Conservation (phyloP, 352 stramenopile genomes). For the Globisporangium paroecandrum region DNA sequence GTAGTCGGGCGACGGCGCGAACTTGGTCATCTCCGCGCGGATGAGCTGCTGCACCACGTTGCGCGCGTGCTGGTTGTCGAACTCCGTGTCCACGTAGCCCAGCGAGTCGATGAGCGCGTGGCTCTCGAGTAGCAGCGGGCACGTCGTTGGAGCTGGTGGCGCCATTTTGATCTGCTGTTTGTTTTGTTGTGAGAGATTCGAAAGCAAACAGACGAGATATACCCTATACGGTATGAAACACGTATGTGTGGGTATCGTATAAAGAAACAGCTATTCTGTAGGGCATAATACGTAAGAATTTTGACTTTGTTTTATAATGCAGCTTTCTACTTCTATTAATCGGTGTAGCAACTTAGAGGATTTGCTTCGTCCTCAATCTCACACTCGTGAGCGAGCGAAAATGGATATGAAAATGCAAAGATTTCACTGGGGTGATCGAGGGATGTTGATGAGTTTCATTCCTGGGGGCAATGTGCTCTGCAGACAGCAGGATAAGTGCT, state of each 20-base stretch:
- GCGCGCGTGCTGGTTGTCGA: conserved; percentile 41
- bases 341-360: not conserved
- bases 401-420: conserved; percentile 3
- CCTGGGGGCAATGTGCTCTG: conserved; percentile 29
- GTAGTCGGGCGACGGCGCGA: conserved; percentile 50
- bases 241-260: not conserved
- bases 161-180: conserved; percentile 22
- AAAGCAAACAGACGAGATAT: not conserved
- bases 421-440: not conserved
- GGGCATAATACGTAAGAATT: not conserved
- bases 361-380: not conserved
- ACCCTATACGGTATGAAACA: not conserved
- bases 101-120: conserved; percentile 69
- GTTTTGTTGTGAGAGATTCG: not conserved
- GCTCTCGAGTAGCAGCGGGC: conserved; percentile 59
- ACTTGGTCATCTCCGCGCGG: conserved; percentile 68
- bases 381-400: not conserved
- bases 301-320: not conserved
- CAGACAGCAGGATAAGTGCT: conserved; percentile 47
- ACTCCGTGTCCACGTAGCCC: conserved; percentile 72
- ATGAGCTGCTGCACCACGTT: conserved; percentile 66
- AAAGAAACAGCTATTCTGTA: not conserved
- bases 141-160: conserved; percentile 24
- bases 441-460: conserved; percentile 52
- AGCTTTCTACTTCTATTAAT: not conserved